phyloP scores from a whole-genome alignment of 495 filamentous ascomycete genomes.

The Podospora tetraspora region DNA sequence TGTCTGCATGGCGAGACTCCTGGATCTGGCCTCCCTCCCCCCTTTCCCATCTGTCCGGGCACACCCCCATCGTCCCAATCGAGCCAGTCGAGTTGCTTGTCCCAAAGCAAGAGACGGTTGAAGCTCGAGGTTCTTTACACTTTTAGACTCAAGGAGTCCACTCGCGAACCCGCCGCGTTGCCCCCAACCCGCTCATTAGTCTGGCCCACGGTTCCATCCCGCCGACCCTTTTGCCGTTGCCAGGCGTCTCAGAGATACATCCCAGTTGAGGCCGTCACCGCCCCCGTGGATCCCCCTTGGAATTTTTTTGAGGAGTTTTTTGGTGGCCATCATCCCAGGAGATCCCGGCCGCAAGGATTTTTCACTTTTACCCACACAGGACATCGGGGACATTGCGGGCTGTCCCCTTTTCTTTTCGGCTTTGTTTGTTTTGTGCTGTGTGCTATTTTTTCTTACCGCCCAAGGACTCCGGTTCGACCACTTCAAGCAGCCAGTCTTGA shows the following conservation, averaged over 20 bases:
- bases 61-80: conserved; percentile 9
- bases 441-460: conserved; percentile 13
- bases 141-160: conserved; percentile 12
- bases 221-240: conserved; percentile 17
- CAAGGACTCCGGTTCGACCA: conserved; percentile 10
- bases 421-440: conserved; percentile 24
- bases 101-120: conserved; percentile 7
- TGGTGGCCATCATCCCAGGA: conserved; percentile 27
- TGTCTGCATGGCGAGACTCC: conserved; percentile 26
- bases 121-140: background rate
- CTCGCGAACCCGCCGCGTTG: conserved; percentile 17
- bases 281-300: conserved; percentile 29
- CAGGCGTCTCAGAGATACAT: conserved; percentile 22
- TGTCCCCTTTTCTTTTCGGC: conserved; percentile 13
- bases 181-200: conserved; percentile 19
- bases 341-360: conserved; percentile 31
- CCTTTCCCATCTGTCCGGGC: conserved; percentile 2
- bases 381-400: conserved; percentile 7
- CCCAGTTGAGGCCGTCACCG: conserved; percentile 30
- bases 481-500: conserved; percentile 15
- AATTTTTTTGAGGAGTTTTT: conserved; percentile 22
- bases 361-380: conserved; percentile 24
- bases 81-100: conserved; percentile 9
- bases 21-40: conserved; percentile 5
- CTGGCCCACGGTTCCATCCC: conserved; percentile 16